These are phyloP conservation scores for Kwoniella dendrophila DNA, from an alignment of 768 basidiomycete genomes.

Conservation along the genomic window DNA sequence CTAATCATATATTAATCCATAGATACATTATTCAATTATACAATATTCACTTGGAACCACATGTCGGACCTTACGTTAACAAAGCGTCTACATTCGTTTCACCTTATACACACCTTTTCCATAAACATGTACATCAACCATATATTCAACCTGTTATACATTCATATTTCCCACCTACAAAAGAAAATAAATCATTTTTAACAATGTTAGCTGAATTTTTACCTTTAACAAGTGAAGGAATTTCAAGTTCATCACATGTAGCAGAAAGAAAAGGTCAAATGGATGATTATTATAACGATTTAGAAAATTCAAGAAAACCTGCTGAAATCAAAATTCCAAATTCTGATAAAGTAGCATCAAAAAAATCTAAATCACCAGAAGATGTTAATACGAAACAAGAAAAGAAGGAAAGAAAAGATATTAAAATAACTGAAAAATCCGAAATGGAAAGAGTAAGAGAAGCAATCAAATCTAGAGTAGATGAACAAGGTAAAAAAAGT, in stretches of 20 bases:
- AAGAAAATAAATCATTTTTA: constrained; percentile 35
- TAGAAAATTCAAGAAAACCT: constrained; percentile 30
- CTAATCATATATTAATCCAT: neutral
- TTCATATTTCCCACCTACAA: constrained; percentile 30
- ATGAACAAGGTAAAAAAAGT: constrained; percentile 34
- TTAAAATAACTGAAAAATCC: constrained; percentile 16
- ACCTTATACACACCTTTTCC: constrained; percentile 35
- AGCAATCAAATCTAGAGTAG: constrained; percentile 28
- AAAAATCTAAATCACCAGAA: constrained; percentile 4
- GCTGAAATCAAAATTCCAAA: constrained; percentile 28
- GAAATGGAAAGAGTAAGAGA: constrained; percentile 32
- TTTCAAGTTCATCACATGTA: constrained; percentile 17
- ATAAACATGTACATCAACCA: constrained; percentile 40
- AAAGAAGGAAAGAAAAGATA: constrained; percentile 9
- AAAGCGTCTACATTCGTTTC: constrained; percentile 16
- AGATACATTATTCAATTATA: constrained; percentile 30
- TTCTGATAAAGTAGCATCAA: constrained; percentile 18
- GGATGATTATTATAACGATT: constrained; percentile 33
- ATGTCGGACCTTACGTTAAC: constrained; percentile 42
- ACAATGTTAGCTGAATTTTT: constrained; percentile 46
- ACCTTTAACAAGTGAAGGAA: constrained; percentile 27
- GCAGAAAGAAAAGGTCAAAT: constrained; percentile 35
- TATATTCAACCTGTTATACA: constrained; percentile 39
- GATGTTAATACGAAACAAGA: constrained; percentile 17
- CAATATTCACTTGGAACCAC: constrained; percentile 40